phyloP scores from a whole-genome alignment of 1,139 yeast genomes.

The Pichia sp. region DNA sequence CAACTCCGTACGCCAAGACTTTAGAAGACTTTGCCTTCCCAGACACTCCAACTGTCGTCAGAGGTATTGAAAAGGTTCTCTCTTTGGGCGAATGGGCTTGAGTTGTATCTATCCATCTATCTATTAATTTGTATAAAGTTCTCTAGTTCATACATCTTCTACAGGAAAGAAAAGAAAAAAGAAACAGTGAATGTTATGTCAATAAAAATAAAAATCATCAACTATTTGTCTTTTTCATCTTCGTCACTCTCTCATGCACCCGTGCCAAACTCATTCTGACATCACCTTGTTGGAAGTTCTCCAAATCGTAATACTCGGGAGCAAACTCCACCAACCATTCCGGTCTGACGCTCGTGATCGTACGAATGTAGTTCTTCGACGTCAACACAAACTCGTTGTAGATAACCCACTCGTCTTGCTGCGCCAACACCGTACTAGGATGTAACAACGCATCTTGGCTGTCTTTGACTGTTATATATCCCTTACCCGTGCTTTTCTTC shows the following conservation, averaged over 20 bases:
- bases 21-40: slow-evolving; percentile 99
- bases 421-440: slow-evolving; percentile 85
- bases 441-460: slow-evolving; percentile 93
- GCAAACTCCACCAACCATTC: slow-evolving; percentile 88
- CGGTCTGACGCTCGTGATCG: slow-evolving; percentile 88
- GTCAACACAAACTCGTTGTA: slow-evolving; percentile 95
- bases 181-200: not conserved
- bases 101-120: slow-evolving; percentile 1
- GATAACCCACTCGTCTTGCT: slow-evolving; percentile 86
- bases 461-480: slow-evolving; percentile 85
- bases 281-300: slow-evolving; percentile 76
- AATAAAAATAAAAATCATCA: slow-evolving; percentile 1
- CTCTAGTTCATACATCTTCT: not conserved
- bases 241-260: slow-evolving; percentile 49
- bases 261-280: slow-evolving; percentile 76
- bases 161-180: not conserved
- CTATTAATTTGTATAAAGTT: not conserved
- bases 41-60: slow-evolving; percentile 82
- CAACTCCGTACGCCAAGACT: slow-evolving; percentile 96
- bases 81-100: slow-evolving; percentile 48
- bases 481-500: slow-evolving; percentile 67
- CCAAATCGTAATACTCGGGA: slow-evolving; percentile 76
- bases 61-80: slow-evolving; percentile 87
- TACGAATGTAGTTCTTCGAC: slow-evolving; percentile 86
- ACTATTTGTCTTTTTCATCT: slow-evolving; percentile 35